Percentiles rank a stretch among this genome's conserved stretches.
These are phyloP conservation scores for Galeopsis tetrahit DNA, from an alignment of 257 asterid species.

Conservation along the genomic window DNA sequence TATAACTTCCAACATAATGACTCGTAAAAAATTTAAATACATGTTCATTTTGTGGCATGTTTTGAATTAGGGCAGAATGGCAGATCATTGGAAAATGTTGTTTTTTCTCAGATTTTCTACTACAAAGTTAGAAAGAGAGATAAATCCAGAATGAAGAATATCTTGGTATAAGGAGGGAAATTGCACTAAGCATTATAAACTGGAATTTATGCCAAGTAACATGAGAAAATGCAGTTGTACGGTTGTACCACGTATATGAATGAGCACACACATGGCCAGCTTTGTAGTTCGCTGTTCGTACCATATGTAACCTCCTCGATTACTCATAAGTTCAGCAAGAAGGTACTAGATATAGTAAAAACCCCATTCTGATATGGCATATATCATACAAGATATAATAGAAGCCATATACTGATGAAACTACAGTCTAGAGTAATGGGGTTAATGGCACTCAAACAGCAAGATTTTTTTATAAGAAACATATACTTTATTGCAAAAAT, in stretches of 20 bases:
- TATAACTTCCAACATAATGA: not conserved
- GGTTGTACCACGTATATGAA: not conserved
- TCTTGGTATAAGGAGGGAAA: not conserved
- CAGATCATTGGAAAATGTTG: not conserved
- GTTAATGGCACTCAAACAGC: not conserved
- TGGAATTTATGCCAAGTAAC: not conserved
- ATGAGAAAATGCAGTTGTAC: slow-evolving; percentile 12
- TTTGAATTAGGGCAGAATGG: slow-evolving; percentile 1
- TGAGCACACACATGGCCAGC: slow-evolving; percentile 20
- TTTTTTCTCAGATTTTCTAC: not conserved
- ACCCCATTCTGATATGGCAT: slow-evolving; percentile 1
- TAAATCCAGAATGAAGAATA: slow-evolving; percentile 1
- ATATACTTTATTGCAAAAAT: no score
- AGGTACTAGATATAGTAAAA: no score
- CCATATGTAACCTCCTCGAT: not conserved
- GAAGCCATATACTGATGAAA: not conserved
- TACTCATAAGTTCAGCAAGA: no score
- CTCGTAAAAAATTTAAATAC: not conserved
- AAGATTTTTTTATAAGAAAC: no score
- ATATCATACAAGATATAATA: not conserved
- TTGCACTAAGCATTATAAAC: slow-evolving; percentile 11
- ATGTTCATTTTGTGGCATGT: not conserved
- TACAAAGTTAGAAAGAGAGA: slow-evolving; percentile 4
- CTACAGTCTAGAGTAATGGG: not conserved
- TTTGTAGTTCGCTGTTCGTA: no score